Base-by-base conservation (phyloP, 257 asterid genomes). In the Capsicum pubescens region DNA sequence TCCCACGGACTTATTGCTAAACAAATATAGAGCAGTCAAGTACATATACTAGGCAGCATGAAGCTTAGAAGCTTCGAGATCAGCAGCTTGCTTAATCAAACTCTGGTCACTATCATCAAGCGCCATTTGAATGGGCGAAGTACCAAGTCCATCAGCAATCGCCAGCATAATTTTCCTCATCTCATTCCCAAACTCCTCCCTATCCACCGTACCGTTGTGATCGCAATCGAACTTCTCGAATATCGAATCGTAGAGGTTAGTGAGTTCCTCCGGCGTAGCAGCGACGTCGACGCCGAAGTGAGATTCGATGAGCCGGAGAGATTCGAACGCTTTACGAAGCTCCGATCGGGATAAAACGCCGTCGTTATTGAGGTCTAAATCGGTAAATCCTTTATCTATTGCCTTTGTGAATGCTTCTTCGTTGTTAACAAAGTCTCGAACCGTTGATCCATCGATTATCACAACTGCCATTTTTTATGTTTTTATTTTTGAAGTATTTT, bases 131-230 rank as follows among this genome's bases (percentile, higher is more conserved):
- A 95, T 95, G 2, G 98, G 98, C 80, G 79, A 89, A 0, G 93
- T 88, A 0, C 99, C 99, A 56, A 95, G 91, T 12, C 99, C 99
- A 42, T 95, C 99, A 8, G 98, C 98, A 19, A 95, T 93, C 11
- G 97, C 99, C 76, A 91, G 83, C 94, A 93, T 77, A 35, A 95
- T 94, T 79, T 89, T 91, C 95, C 79, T 95, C 89, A 93, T 50
- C 88, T 95, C 99, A 10, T 58, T 87, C 79, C 87, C 85, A 80
- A 95, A 95, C 89, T 95, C 99, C 59, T 80, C 87, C 26, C 26
- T 83, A 32, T 95, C 99, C 69, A 95, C 92, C 4, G 91, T 89
- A 5, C 93, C 99, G 72, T 86, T 95, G 0, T 83, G 84, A 44
- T 94, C 98, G 39, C 83, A 36, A 86, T 94, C 97, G 54, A 92